Evolutionary conservation across 2,329 filamentous ascomycete species (phyloP).

Genomic region (Microcyclospora tardicrescens): DNA sequence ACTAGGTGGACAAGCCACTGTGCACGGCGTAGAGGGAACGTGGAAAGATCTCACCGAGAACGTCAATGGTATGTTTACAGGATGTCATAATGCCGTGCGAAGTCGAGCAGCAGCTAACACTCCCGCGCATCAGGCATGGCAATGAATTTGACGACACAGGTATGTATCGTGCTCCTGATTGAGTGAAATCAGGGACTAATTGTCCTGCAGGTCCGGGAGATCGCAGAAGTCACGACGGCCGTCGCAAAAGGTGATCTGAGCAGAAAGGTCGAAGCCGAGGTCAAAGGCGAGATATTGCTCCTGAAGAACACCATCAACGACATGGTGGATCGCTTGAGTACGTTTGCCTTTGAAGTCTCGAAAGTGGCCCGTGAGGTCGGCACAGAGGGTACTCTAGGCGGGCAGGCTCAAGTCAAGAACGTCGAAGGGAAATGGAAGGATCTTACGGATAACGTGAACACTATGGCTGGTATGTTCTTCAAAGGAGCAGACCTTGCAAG

Average conservation of each 20-base stretch:
- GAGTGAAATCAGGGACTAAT: too few species aligned
- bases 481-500: too few species aligned
- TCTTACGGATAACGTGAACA: slow-evolving; percentile 54
- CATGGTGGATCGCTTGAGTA: slow-evolving; percentile 53
- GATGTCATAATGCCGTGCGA: too few species aligned
- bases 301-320: slow-evolving; percentile 77
- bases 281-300: slow-evolving; percentile 38
- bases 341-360: slow-evolving; percentile 52
- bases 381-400: slow-evolving; percentile 50
- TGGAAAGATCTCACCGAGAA: slow-evolving; percentile 43
- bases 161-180: too few species aligned
- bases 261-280: slow-evolving; percentile 40
- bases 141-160: slow-evolving; percentile 29
- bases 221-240: slow-evolving; percentile 40
- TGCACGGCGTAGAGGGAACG: slow-evolving; percentile 40
- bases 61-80: slow-evolving; percentile 35
- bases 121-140: slow-evolving; percentile 1
- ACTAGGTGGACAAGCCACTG: slow-evolving; percentile 39
- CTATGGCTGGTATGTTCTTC: too few species aligned
- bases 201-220: slow-evolving; percentile 35
- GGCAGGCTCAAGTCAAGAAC: slow-evolving; percentile 51
- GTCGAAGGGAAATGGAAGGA: slow-evolving; percentile 57
- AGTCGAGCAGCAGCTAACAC: slow-evolving; percentile 28
- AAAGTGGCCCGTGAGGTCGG: slow-evolving; percentile 53
- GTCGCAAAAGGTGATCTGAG: slow-evolving; percentile 40